Percentiles rank a stretch among this genome's conserved stretches.
Conservation (phyloP, 1,139 yeast genomes). For the Groenewaldozyma sp. region DNA sequence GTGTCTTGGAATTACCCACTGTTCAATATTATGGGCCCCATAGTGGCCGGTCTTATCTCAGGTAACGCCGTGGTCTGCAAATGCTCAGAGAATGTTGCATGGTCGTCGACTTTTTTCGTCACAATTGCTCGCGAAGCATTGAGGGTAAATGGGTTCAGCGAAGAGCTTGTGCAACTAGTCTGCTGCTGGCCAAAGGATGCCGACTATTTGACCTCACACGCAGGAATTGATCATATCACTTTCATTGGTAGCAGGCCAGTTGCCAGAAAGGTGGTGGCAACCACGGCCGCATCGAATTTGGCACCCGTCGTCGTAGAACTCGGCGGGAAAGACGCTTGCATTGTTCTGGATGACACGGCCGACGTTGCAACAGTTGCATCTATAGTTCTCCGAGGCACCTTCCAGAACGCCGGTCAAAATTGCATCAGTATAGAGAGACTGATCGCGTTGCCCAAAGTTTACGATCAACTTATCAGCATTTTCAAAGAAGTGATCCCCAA, state of each 20-base stretch:
- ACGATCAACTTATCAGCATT: slow-evolving; percentile 50
- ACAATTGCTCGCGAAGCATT: slow-evolving; percentile 62
- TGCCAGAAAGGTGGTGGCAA: slow-evolving; percentile 75
- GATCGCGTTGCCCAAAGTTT: slow-evolving; percentile 60
- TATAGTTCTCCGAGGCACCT: slow-evolving; percentile 83
- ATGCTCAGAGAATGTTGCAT: slow-evolving; percentile 90
- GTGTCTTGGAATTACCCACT: slow-evolving; percentile 94
- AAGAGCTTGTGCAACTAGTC: slow-evolving; percentile 74
- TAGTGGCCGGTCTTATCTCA: slow-evolving; percentile 76
- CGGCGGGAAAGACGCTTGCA: slow-evolving; percentile 90
- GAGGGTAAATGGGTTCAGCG: slow-evolving; percentile 62
- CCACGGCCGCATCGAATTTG: slow-evolving; percentile 63
- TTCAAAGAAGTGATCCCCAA: slow-evolving; percentile 48
- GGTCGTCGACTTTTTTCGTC: slow-evolving; percentile 82
- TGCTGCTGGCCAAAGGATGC: slow-evolving; percentile 76
- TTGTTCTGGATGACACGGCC: slow-evolving; percentile 56
- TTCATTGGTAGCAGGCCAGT: slow-evolving; percentile 94
- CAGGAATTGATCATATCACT: slow-evolving; percentile 75
- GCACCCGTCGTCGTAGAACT: slow-evolving; percentile 93
- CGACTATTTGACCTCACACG: slow-evolving; percentile 74
- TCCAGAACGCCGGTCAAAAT: slow-evolving; percentile 95
- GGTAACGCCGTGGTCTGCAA: slow-evolving; percentile 88
- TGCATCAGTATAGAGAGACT: slow-evolving; percentile 96
- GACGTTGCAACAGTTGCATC: slow-evolving; percentile 58
- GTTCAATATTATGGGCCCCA: slow-evolving; percentile 87